Evolutionary conservation across 768 basidiomycete species (phyloP).

Genomic region (Phanerodontia chrysosporium): DNA sequence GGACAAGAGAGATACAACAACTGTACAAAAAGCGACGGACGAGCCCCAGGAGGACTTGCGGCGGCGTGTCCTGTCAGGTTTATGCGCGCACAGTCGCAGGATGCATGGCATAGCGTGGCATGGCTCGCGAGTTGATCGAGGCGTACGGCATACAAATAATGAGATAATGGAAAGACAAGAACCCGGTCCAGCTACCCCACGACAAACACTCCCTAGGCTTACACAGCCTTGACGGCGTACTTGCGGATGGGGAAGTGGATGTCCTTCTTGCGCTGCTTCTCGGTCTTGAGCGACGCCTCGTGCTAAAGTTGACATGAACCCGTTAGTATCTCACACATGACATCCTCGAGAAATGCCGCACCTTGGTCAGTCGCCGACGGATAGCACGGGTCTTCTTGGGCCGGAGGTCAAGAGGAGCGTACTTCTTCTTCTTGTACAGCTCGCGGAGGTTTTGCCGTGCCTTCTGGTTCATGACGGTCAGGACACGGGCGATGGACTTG

Average conservation of each 20-base stretch:
- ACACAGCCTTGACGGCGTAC: slow-evolving; percentile 87
- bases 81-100: neutral
- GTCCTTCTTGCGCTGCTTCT: slow-evolving; percentile 93
- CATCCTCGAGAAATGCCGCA: slow-evolving; percentile 29
- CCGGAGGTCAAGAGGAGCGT: slow-evolving; percentile 95
- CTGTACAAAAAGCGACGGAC: neutral
- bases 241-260: slow-evolving; percentile 90
- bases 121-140: slow-evolving; percentile 27
- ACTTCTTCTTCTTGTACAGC: slow-evolving; percentile 97
- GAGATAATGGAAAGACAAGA: slow-evolving; percentile 27
- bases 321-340: too few species aligned
- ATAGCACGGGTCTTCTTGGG: slow-evolving; percentile 98
- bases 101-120: slow-evolving; percentile 27
- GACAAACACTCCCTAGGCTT: slow-evolving; percentile 10
- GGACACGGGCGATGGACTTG: slow-evolving; percentile 96
- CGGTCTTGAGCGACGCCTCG: slow-evolving; percentile 81
- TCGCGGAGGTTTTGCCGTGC: slow-evolving; percentile 94
- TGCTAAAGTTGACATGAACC: too few species aligned
- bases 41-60: neutral
- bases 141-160: slow-evolving; percentile 36
- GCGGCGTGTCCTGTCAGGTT: neutral
- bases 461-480: slow-evolving; percentile 99
- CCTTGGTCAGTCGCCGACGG: slow-evolving; percentile 90
- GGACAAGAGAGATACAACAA: neutral
- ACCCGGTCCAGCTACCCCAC: slow-evolving; percentile 18